Base-by-base conservation (phyloP, 2,329 filamentous ascomycete genomes). In the Beauveria bassiana region DNA sequence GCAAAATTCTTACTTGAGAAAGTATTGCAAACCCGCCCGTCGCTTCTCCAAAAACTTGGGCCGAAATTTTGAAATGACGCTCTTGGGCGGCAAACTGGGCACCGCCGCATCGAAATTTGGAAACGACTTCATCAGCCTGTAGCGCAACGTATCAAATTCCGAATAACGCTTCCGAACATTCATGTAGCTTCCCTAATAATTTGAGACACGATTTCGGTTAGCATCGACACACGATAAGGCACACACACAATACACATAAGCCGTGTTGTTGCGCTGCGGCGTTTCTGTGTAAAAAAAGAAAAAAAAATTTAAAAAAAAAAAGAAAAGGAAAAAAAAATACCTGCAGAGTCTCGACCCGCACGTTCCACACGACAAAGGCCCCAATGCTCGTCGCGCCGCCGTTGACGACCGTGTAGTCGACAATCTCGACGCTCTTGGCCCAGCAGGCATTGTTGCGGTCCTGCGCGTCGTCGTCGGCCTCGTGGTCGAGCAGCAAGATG, bases 351-450 rank as follows among this genome's bases (percentile, higher is more conserved):
- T 95, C 87, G 50, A 99, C 90, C 53, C 82, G 86, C 69, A 95
- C 92, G 71, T 91, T 95, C 90, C 91, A 99, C 8, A 96, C 92
- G 1, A 97, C 91, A 76, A 98, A 99, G 2, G 93, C 90, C n/a
- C 93, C 93, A 31, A 86, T 80, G 66, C 79, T 83, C 16, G 79
- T 82, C 42, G 79, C 72, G 64, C 81, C 80, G 56, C 82, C 79
- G 63, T 85, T 83, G 51, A 88, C 79, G 22, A 84, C 67, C 12
- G 82, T 81, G 70, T 83, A 75, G 68, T 84, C 81, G 43, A 79
- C 76, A 47, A 88, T 79, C 65, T 82, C 78, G 59, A 87, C 85
- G 69, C 82, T 85, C 73, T 78, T 81, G 34, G 85, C 85, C 85
- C 85, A 88, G 72, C 85, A 88, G 14, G 82, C 83, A 63, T 76